Evolutionary conservation across 2,329 filamentous ascomycete genomes (phyloP), one percentile per base, ranked within the genome.

Genomic region (Ilyonectria robusta): DNA sequence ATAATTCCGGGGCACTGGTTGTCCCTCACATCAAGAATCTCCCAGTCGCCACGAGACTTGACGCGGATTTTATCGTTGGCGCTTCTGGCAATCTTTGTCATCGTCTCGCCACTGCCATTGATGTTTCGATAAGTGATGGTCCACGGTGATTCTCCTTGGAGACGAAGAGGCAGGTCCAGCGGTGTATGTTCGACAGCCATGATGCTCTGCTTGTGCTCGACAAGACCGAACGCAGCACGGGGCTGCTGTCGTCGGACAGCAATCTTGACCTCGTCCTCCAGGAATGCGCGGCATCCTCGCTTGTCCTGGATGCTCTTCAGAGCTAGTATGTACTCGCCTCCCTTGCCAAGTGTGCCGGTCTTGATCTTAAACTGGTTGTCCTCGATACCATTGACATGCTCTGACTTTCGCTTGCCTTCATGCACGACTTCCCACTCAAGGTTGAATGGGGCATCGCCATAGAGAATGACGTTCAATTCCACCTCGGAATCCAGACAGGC

Each of bases 351-450:
- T 19, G 88, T 85, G 2, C 92, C 88, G 0, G 95, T 98, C 70
- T 89, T 88, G 77, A 99, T 94, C 42, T 86, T 92, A 77, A 91
- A 91, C 23, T 85, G 81, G 56, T 88, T 84, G 2, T 83, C 84
- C 26, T 90, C 84, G 62, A 97, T 93, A 63, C 88, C 85, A 1
- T 88, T 84, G 29, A 89, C 85, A 62, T 87, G 88, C 73, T 92
- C 87, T 58, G 93, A 92, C 69, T 89, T 91, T 59, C 95, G 90
- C 81, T 93, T 97, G 62, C 95, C 95, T 62, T 94, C 93, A 80
- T 98, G 93, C 8, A 98, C 89, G 46, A 98, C 84, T 80, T 98
- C 96, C 83, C 97, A 99, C 77, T 98, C 94, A 44, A 99, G 83
- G 23, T 87, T 92, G 85, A 95, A 98, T 0, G 97, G 96, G 19